phyloP scores from a whole-genome alignment of 768 basidiomycete genomes.

The Boletus subcaerulescens region DNA sequence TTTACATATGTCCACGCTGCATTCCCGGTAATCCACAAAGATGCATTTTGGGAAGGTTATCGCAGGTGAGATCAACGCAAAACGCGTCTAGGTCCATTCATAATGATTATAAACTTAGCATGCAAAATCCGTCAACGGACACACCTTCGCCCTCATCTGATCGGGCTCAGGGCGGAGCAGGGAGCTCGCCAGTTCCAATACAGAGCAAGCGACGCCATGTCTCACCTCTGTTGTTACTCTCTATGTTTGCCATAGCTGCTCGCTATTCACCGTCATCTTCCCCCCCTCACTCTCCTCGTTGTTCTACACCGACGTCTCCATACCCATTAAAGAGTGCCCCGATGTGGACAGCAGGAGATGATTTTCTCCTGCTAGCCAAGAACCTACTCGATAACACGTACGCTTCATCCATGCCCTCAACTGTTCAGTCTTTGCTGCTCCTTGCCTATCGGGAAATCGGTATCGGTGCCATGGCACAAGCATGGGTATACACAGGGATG shows the following conservation, averaged over 20 bases:
- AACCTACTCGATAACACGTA: conserved; percentile 62
- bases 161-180: conserved; percentile 11
- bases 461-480: conserved; percentile 84
- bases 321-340: conserved; percentile 43
- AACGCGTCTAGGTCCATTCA: background rate
- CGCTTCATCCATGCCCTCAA: conserved; percentile 68
- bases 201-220: conserved; percentile 44
- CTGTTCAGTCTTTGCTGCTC: conserved; percentile 75
- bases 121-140: conserved; percentile 25
- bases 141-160: conserved; percentile 33
- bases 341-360: conserved; percentile 85
- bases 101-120: conserved; percentile 12
- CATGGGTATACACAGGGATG: conserved; percentile 86
- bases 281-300: conserved; percentile 26
- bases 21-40: conserved; percentile 76
- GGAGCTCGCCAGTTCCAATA: conserved; percentile 34
- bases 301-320: conserved; percentile 29
- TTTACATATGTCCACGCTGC: conserved; percentile 79
- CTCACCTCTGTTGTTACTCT: conserved; percentile 67
- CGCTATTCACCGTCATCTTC: conserved; percentile 50
- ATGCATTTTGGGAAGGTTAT: conserved; percentile 61
- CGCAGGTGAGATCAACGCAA: conserved; percentile 32
- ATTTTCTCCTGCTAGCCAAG: conserved; percentile 67
- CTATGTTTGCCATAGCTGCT: conserved; percentile 83
- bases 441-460: conserved; percentile 85